Evolutionary conservation across 352 stramenopile genomes (phyloP).

Genomic region (Phytopythium sindhum): DNA sequence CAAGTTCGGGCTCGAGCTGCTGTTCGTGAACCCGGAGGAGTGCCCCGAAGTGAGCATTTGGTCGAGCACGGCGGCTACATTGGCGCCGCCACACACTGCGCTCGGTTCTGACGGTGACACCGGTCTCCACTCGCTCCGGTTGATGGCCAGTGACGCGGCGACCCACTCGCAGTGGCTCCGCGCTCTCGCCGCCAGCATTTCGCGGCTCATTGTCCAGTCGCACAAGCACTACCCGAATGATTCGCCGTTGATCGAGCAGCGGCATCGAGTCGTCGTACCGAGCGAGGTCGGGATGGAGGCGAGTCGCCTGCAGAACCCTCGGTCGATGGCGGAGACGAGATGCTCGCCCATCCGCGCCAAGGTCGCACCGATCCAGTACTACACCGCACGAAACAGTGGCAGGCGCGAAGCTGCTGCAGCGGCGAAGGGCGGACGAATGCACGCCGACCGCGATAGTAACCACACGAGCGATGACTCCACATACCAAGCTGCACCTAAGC

Average conservation of each 20-base stretch:
- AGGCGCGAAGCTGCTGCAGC: conserved; percentile 9
- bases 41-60: conserved; percentile 13
- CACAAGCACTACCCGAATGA: conserved; percentile 25
- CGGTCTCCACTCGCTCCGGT: conserved; percentile 26
- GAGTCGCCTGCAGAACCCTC: background rate
- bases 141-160: conserved; percentile 29
- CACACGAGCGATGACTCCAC: conserved; percentile 10
- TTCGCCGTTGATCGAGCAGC: conserved; percentile 3
- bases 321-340: conserved; percentile 15
- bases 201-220: conserved; percentile 32
- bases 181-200: conserved; percentile 44
- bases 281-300: background rate
- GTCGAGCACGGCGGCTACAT: conserved; percentile 1
- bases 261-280: background rate
- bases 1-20: conserved; percentile 56
- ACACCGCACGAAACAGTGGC: background rate
- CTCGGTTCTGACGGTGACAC: background rate
- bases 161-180: conserved; percentile 48
- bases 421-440: conserved; percentile 27
- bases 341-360: conserved; percentile 6
- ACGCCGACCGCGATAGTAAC: conserved; percentile 23
- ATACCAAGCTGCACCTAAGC: background rate
- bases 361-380: conserved; percentile 6
- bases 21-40: conserved; percentile 18
- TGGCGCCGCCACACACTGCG: background rate